Percentiles rank a stretch among this genome's conserved stretches.
These are phyloP conservation scores for Pterocarpus santalinus DNA, from an alignment of 306 rosid genomes.

Conservation along the genomic window DNA sequence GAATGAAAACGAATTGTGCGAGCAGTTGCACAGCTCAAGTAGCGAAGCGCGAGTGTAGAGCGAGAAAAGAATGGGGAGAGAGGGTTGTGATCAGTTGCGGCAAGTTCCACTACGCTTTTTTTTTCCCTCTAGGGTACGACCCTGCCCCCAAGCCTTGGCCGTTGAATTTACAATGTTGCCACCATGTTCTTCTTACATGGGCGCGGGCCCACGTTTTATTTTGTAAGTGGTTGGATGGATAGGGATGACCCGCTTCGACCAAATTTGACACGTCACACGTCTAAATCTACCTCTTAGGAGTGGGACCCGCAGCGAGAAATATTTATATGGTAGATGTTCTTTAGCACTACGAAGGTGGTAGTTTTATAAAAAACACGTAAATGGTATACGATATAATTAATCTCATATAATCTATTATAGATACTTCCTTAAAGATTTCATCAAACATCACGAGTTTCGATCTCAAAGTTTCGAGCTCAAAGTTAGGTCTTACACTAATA, in stretches of 20 bases:
- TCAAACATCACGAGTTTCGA: too few species aligned
- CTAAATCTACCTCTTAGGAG: neutral
- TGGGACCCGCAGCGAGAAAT: neutral
- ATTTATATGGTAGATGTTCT: too few species aligned
- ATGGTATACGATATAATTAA: too few species aligned
- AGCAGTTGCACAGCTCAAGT: neutral
- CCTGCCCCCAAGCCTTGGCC: neutral
- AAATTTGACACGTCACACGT: neutral
- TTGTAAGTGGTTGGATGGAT: neutral
- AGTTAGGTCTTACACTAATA: too few species aligned
- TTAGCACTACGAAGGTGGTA: too few species aligned
- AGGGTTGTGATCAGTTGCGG: neutral
- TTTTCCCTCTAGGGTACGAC: neutral
- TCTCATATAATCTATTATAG: too few species aligned
- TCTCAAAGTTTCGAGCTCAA: too few species aligned
- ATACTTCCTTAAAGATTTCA: neutral
- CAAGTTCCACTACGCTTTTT: neutral
- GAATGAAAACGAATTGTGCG: neutral
- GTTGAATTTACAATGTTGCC: neutral
- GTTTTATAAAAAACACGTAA: too few species aligned
- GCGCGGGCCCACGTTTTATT: neutral
- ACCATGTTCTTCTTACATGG: neutral
- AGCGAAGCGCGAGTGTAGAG: slow-evolving; percentile 45
- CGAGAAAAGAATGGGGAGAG: slow-evolving; percentile 3
- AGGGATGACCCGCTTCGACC: slow-evolving; percentile 23